These are phyloP conservation scores for Toxoplasma gondii DNA, from an alignment of 169 alveolate species.

Conservation along the genomic window DNA sequence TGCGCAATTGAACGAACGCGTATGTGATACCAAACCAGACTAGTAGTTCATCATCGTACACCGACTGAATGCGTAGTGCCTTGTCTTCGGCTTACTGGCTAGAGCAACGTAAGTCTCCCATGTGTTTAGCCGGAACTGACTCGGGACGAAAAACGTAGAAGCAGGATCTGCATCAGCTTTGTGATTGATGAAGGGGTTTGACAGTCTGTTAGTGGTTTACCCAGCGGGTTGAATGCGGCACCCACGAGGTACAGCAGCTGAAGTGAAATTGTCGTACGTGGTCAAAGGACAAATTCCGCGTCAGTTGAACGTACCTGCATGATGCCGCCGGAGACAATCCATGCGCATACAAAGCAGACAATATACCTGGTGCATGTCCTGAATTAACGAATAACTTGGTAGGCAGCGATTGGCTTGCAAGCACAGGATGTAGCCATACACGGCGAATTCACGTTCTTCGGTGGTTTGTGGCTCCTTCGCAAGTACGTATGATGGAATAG, in stretches of 20 bases:
- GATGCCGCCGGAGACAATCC: conserved; percentile 55
- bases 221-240: conserved; percentile 56
- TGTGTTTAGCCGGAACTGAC: conserved; percentile 40
- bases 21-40: conserved; percentile 30
- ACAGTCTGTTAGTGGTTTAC: background rate
- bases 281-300: background rate
- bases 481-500: conserved; percentile 42
- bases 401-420: background rate
- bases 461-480: conserved; percentile 42
- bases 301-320: conserved; percentile 22
- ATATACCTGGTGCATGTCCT: conserved; percentile 39
- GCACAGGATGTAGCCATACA: background rate
- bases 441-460: conserved; percentile 42
- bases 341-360: conserved; percentile 49
- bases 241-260: conserved; percentile 57
- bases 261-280: background rate
- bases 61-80: background rate
- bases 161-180: conserved; percentile 36
- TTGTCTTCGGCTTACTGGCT: background rate
- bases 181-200: background rate
- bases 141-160: conserved; percentile 56
- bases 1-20: conserved; percentile 41
- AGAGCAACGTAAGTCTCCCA: conserved; percentile 57
- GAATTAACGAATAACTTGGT: background rate
- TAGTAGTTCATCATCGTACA: background rate